Conservation (phyloP, 352 stramenopile genomes). For the Thalassiosira ordinaria region DNA sequence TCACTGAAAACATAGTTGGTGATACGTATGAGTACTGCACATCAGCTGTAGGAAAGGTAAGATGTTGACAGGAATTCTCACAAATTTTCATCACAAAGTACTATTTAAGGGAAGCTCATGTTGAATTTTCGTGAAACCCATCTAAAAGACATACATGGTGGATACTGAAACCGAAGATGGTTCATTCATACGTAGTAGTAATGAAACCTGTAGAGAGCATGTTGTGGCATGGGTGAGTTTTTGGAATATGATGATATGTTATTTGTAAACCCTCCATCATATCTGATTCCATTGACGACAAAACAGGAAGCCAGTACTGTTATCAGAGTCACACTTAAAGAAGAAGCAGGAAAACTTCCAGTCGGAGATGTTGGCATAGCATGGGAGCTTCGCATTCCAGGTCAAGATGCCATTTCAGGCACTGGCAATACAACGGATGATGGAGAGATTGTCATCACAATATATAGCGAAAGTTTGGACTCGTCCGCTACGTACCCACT, state of each 20-base stretch:
- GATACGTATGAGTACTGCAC: background rate
- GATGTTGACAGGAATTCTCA: no score
- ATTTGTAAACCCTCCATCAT: no score
- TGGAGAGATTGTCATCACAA: background rate
- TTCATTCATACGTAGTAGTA: background rate
- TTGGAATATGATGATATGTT: no score
- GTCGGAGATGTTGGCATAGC: background rate
- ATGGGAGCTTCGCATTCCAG: constrained; percentile 2
- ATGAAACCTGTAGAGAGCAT: background rate
- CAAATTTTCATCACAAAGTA: no score
- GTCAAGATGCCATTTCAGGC: background rate
- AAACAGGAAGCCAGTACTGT: background rate
- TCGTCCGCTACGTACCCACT: background rate
- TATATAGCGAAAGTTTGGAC: background rate
- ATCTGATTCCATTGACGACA: no score
- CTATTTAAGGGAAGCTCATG: no score
- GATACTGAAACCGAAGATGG: background rate
- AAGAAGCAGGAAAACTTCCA: background rate
- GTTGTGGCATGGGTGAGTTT: no score
- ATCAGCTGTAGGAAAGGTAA: background rate
- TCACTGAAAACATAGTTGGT: constrained; percentile 4
- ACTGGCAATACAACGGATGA: background rate
- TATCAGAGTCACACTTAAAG: constrained; percentile 11
- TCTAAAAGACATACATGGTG: constrained; percentile 1
- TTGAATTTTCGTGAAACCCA: no score